Base-by-base conservation (phyloP, 768 basidiomycete genomes). In the Macrolepiota fuliginosa region DNA sequence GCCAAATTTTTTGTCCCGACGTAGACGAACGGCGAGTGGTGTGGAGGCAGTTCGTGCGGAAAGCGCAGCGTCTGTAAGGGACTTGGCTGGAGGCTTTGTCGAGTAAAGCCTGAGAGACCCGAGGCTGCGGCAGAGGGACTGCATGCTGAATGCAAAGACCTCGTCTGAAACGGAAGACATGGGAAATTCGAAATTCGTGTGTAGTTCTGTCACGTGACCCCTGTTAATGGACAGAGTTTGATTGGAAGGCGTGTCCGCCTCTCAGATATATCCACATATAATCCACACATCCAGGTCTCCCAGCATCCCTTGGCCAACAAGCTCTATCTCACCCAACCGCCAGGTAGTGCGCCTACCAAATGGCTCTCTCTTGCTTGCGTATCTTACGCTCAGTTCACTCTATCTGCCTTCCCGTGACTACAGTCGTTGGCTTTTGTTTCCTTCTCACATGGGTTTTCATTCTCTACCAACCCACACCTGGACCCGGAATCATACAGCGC, bases 371-470 rank as follows among this genome's bases (percentile, higher is more conserved):
- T 22, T 76, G 73, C 54, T 75, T 72, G 69, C 77, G 77, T 54
- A 64, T 84, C 49, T 76, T 83, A 24, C 84, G 89, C 40, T 79
- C 78, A 57, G 46, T 85, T 39, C 79, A 83, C 46, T 82, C 82
- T 4, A 73, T 85, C 27, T 83, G 84, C 62, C 77, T 81, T 4
- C 90, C 91, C 0, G 74, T 87, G 52, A 76, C 83, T 2, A 76
- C 87, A 11, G 74, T 91, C 65, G 69, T 91, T 50, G 79, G 81
- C 12, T 91, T 96, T 74, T 85, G 85, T 15, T 82, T 81, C 60
- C 78, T 92, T 46, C 87, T 96, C 57, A 84, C 86, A 1, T 90
- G 88, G 70, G 75, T 92, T 36, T 92, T 93, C 68, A 77, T 94
- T 22, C 85, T 96, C 35, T 90, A 93, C 68, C 91, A 92, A 70